Percentiles rank a stretch among this genome's conserved stretches.
These are phyloP conservation scores for Aphanomyces astaci DNA, from an alignment of 352 stramenopile genomes.

Conservation along the genomic window DNA sequence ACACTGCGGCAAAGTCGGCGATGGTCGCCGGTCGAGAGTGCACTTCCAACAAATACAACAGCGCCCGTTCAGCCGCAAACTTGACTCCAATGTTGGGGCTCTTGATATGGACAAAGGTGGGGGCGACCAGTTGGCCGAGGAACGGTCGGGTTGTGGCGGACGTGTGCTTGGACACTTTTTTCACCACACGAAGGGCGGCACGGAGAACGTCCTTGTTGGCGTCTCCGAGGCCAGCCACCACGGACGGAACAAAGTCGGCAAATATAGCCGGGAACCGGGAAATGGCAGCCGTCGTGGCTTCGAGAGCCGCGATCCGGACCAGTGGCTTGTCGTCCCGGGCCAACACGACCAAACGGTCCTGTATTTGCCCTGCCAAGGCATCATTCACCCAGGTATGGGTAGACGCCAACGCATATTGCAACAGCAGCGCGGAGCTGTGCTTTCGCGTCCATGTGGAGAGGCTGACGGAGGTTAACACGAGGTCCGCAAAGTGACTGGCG, in stretches of 20 bases:
- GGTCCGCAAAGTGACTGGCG: slow-evolving; percentile 29
- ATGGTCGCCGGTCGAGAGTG: slow-evolving; percentile 75
- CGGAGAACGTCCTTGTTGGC: slow-evolving; percentile 78
- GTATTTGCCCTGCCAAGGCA: neutral
- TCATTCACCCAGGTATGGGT: slow-evolving; percentile 29
- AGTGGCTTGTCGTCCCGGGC: slow-evolving; percentile 55
- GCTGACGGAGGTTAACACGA: slow-evolving; percentile 3
- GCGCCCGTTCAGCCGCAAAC: slow-evolving; percentile 69
- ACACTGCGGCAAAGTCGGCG: slow-evolving; percentile 49
- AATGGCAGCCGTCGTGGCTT: slow-evolving; percentile 46
- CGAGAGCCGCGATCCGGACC: slow-evolving; percentile 48
- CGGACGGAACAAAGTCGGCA: slow-evolving; percentile 44
- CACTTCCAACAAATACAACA: slow-evolving; percentile 84
- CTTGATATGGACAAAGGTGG: slow-evolving; percentile 81
- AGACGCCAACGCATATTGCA: slow-evolving; percentile 27
- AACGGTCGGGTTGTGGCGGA: slow-evolving; percentile 45
- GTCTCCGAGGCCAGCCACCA: slow-evolving; percentile 53
- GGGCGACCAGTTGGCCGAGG: slow-evolving; percentile 52
- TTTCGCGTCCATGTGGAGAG: slow-evolving; percentile 37
- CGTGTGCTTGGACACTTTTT: slow-evolving; percentile 63
- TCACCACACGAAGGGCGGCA: slow-evolving; percentile 58
- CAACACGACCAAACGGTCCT: slow-evolving; percentile 31
- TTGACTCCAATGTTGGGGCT: slow-evolving; percentile 86
- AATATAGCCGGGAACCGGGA: slow-evolving; percentile 36
- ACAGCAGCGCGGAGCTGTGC: slow-evolving; percentile 52